Base-by-base conservation (phyloP, 1,284 basidiomycete genomes). In the Apiotrichum siamense region DNA sequence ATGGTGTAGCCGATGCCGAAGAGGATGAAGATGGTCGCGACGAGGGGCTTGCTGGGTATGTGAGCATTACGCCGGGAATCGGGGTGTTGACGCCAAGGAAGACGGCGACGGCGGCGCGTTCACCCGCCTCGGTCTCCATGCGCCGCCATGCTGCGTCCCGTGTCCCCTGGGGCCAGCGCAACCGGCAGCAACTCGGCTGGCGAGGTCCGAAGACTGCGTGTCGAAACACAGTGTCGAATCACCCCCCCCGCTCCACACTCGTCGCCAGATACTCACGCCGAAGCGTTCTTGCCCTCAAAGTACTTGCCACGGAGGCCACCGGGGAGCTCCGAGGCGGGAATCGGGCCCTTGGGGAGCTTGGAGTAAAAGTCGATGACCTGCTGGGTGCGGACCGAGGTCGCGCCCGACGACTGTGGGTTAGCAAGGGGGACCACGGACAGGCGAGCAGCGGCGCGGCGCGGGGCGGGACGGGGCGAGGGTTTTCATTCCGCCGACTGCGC, bases 321-420 rank as follows among this genome's bases (percentile, higher is more conserved):
- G n/a, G 77, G 69, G 52, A 79, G 75, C 43, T 81, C 77, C 12
- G 81, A 76, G 44, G 80, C 72, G n/a, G 87, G 78, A 44, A 84
- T 81, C 45, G 81, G 63, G 44, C 78, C 78, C 68, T 79, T 80
- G 61, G 91, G 92, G 44, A 97, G 81, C 73, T 87, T 88, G 61
- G 88, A 91, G 81, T 97, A 97, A 77, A 96, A 96, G 68, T 86
- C 83, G 60, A 96, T 89, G 69, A 96, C 86, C 35, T 84, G 83
- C 52, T 82, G 79, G 51, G 94, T 87, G 61, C 86, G 84, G 48
- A 81, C 83, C 50, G 85, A 87, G 56, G 69, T 73, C 52, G 83
- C 81, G 59, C 88, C 90, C 55, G 85, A 83, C 49, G 86, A 82
- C 86, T 76, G 59, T 36, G 39, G n/a, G 38, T 40, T 25, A 39